Evolutionary conservation across 345 rosid species (phyloP).

Genomic region (Melastoma malabathricum): DNA sequence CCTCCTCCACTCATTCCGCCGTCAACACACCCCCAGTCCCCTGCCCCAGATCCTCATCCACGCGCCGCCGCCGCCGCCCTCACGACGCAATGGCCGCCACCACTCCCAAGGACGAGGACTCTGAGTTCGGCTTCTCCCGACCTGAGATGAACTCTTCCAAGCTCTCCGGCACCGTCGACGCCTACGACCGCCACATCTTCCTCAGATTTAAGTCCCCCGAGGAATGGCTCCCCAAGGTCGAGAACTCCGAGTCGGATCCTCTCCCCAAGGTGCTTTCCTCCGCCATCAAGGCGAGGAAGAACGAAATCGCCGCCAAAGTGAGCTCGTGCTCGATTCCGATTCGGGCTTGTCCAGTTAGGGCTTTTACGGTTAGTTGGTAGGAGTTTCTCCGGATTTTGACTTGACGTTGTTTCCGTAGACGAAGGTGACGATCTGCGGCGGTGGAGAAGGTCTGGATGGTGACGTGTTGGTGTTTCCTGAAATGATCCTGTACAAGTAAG

Average conservation of each 20-base stretch:
- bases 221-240: slow-evolving; percentile 58
- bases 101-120: slow-evolving; percentile 23
- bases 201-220: slow-evolving; percentile 49
- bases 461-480: slow-evolving; percentile 91
- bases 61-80: no score
- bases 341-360: no score
- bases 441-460: slow-evolving; percentile 54
- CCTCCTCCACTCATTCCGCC: no score
- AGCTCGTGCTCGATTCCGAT: no score
- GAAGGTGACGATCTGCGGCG: slow-evolving; percentile 53
- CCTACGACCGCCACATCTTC: slow-evolving; percentile 74
- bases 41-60: no score
- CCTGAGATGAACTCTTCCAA: slow-evolving; percentile 62
- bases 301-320: slow-evolving; percentile 49
- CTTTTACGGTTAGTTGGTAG: no score
- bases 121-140: slow-evolving; percentile 62
- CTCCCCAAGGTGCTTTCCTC: slow-evolving; percentile 55
- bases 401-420: slow-evolving; percentile 24
- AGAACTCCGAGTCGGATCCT: slow-evolving; percentile 37
- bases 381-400: neutral
- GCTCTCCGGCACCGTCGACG: slow-evolving; percentile 50
- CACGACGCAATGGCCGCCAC: no score
- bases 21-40: no score
- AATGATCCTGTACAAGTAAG: slow-evolving; percentile 83
- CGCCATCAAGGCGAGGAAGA: slow-evolving; percentile 54